These are phyloP conservation scores for Penicillium antarcticum DNA, from an alignment of 495 filamentous ascomycete genomes.

Conservation along the genomic window DNA sequence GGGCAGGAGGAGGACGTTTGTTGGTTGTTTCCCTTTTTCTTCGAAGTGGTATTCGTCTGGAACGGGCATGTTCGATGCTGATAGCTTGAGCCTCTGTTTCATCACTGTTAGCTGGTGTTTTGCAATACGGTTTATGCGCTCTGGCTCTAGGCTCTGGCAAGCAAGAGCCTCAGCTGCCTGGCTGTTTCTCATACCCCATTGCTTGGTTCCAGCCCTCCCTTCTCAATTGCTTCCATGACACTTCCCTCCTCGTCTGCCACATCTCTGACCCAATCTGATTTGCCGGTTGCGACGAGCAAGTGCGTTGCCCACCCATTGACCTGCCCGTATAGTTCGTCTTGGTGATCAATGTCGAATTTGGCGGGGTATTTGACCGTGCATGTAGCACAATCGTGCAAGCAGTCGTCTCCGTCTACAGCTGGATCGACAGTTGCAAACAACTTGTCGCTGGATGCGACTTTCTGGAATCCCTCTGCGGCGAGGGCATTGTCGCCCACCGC, in stretches of 20 bases:
- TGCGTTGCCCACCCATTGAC: conserved; percentile 90
- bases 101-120: conserved; percentile 5
- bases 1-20: conserved; percentile 82
- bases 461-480: conserved; percentile 37
- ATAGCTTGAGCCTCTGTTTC: conserved; percentile 78
- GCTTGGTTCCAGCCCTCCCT: conserved; percentile 54
- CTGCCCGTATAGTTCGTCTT: conserved; percentile 78
- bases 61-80: conserved; percentile 87
- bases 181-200: conserved; percentile 64
- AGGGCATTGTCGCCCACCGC: conserved; percentile 19
- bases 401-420: conserved; percentile 82
- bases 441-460: conserved; percentile 30
- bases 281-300: conserved; percentile 87
- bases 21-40: conserved; percentile 61
- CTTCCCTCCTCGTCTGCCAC: conserved; percentile 89
- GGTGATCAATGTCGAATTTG: conserved; percentile 70
- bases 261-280: conserved; percentile 90
- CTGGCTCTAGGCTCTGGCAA: background rate
- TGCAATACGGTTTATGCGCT: background rate
- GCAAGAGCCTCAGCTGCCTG: background rate
- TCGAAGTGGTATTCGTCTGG: conserved; percentile 56
- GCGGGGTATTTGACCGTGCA: conserved; percentile 78
- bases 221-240: conserved; percentile 88
- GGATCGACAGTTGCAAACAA: conserved; percentile 56
- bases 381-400: conserved; percentile 81